Percentiles rank a stretch among this genome's conserved stretches.
Conservation (phyloP, 106 monocot genomes). For the Allium cepa region DNA sequence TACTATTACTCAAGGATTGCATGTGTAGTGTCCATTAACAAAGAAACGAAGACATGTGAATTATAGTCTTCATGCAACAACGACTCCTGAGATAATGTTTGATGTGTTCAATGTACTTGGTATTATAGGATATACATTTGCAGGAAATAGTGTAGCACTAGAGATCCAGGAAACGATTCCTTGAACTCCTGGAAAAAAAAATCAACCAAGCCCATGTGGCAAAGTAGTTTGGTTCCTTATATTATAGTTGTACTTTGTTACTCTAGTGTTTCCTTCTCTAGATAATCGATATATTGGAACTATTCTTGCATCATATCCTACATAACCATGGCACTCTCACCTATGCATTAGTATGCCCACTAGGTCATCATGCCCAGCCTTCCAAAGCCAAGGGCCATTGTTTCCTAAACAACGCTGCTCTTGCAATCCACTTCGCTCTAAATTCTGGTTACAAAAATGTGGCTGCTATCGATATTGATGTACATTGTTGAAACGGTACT, state of each 20-base stretch:
- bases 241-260: slow-evolving; percentile 19
- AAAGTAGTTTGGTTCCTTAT: slow-evolving; percentile 12
- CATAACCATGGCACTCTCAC: slow-evolving; percentile 60
- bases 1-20: slow-evolving; percentile 5
- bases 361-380: slow-evolving; percentile 97
- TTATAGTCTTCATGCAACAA: not conserved
- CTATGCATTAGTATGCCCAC: slow-evolving; percentile 85
- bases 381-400: slow-evolving; percentile 84
- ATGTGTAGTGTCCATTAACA: not conserved
- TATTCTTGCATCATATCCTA: slow-evolving; percentile 61
- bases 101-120: slow-evolving; percentile 17
- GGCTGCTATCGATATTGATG: slow-evolving; percentile 73
- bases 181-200: slow-evolving; percentile 18
- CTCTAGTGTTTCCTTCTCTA: slow-evolving; percentile 10
- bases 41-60: not conserved
- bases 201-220: slow-evolving; percentile 30
- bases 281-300: slow-evolving; percentile 24
- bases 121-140: slow-evolving; percentile 17
- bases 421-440: slow-evolving; percentile 66
- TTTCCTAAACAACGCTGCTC: slow-evolving; percentile 85
- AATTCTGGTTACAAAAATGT: slow-evolving; percentile 48
- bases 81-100: not conserved
- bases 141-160: slow-evolving; percentile 24
- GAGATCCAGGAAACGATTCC: slow-evolving; percentile 32
- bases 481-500: slow-evolving; percentile 92